A percentile compares a stretch with the other conserved stretches of the same genome.
Conservation (phyloP, 495 filamentous ascomycete genomes). For the Aspergillus baeticus region DNA sequence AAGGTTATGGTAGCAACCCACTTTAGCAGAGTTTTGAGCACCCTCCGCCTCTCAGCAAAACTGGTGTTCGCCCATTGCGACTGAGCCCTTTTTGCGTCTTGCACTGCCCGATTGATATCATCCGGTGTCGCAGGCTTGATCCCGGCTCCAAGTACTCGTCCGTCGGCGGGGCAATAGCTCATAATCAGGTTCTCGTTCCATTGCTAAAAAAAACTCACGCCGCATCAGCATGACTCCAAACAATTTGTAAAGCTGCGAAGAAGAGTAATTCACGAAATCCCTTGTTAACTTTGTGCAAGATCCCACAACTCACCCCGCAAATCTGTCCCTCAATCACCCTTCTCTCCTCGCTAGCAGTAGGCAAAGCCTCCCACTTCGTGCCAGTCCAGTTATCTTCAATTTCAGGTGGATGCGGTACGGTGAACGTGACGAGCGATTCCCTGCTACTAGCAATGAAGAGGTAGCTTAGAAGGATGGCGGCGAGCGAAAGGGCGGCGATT, state of each 20-base stretch:
- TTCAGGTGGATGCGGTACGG: slow-evolving; percentile 58
- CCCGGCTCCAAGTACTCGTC: slow-evolving; percentile 69
- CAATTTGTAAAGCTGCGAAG: background rate
- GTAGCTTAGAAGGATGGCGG: slow-evolving; percentile 37
- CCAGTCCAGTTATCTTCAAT: slow-evolving; percentile 52
- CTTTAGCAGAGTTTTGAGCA: slow-evolving; percentile 79
- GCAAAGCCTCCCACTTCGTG: slow-evolving; percentile 58
- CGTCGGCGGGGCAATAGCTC: slow-evolving; percentile 88
- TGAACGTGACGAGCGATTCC: slow-evolving; percentile 56
- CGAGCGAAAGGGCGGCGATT: slow-evolving; percentile 34
- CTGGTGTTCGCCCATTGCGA: slow-evolving; percentile 75
- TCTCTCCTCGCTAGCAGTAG: slow-evolving; percentile 32
- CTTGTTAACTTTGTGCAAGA: too few relatives aligned
- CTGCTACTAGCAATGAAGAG: slow-evolving; percentile 30
- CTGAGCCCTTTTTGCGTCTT: slow-evolving; percentile 73
- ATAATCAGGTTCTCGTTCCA: slow-evolving; percentile 44
- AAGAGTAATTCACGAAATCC: too few relatives aligned
- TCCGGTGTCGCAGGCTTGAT: slow-evolving; percentile 75
- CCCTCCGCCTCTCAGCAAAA: slow-evolving; percentile 73
- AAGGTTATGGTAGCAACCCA: slow-evolving; percentile 32
- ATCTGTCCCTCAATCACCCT: slow-evolving; percentile 45
- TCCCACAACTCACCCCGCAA: slow-evolving; percentile 38
- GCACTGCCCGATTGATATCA: slow-evolving; percentile 78
- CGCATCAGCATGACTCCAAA: background rate
- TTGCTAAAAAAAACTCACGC: slow-evolving; percentile 28